Base-by-base conservation (phyloP, 495 filamentous ascomycete genomes). In the Tuber melanosporum region DNA sequence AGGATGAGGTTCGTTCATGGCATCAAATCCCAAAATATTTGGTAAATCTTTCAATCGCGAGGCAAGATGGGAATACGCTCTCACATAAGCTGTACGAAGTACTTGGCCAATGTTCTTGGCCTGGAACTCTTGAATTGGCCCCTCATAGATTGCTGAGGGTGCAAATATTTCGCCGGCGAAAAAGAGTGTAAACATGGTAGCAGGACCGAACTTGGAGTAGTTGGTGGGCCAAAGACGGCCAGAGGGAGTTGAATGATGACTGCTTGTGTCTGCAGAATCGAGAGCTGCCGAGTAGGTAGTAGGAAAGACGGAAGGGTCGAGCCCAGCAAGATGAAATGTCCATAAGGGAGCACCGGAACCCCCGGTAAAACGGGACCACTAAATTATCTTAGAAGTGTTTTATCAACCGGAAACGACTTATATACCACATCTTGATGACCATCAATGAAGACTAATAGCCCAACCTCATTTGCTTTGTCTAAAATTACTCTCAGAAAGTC, bases 171-270 rank as follows among this genome's bases (percentile, higher is more conserved):
- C 86, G 3, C 91, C 91, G 7, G 85, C 91, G 85, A 94, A 98
- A 85, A 98, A 99, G 46, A 97, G 84, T 0, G 95, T 97, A 82
- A 97, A 98, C 81, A 98, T 94, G 70, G 93, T 93, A 78, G 93
- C 92, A 73, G 93, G 93, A 9, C 91, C 94, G 42, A 97, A 87
- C 62, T 96, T 91, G 71, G 89, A 80, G 75, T 83, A 83, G 26
- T 83, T 83, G 45, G 82, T 83, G 39, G 82, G 81, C 82, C 82
- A 83, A 20, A 83, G 73, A 44, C 81, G 77, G 2, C 81, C 76
- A 2, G 78, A 77, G 36, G 82, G 82, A 20, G 79, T 81, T 2
- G 81, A 83, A 66, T 80, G 79, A 41, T 71, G 71, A 46, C 75
- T 76, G 43, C 74, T 79, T 2, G 71, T 79, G 1, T 74, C 76